A percentile compares a stretch with the other conserved stretches of the same genome.
Conservation (phyloP, 768 basidiomycete genomes). For the Auriscalpium microsporum region DNA sequence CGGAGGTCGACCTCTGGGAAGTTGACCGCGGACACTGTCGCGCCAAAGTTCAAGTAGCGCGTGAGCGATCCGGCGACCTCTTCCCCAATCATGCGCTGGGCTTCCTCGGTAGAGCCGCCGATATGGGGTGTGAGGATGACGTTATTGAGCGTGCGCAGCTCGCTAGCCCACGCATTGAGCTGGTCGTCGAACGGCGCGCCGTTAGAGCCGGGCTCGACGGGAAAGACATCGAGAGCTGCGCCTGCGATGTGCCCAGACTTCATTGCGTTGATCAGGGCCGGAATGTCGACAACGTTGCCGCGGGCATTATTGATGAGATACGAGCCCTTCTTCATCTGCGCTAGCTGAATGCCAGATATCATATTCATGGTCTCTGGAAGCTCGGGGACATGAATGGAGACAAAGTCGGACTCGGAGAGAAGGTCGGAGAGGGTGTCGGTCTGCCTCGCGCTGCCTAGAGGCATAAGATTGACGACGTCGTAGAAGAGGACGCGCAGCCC, state of each 20-base stretch:
- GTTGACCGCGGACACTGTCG: conserved; percentile 90
- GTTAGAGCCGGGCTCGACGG: conserved; percentile 86
- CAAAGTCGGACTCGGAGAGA: conserved; percentile 78
- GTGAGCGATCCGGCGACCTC: conserved; percentile 82
- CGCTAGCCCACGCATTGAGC: conserved; percentile 76
- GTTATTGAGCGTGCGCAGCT: conserved; percentile 72
- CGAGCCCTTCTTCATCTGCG: conserved; percentile 89
- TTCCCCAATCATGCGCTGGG: conserved; percentile 93
- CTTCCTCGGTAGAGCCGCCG: conserved; percentile 98
- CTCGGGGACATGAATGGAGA: conserved; percentile 95
- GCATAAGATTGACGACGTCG: conserved; percentile 96
- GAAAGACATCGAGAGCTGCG: conserved; percentile 91
- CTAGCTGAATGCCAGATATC: conserved; percentile 70
- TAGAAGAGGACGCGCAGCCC: conserved; percentile 94
- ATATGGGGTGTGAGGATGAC: conserved; percentile 98
- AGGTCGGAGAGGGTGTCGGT: conserved; percentile 71
- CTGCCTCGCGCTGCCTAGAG: conserved; percentile 88
- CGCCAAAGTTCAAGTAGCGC: conserved; percentile 89
- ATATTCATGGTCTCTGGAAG: conserved; percentile 92
- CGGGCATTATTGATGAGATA: conserved; percentile 99
- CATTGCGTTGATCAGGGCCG: conserved; percentile 74
- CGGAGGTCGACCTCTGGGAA: conserved; percentile 98
- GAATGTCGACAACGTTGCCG: conserved; percentile 91
- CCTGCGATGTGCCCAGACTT: conserved; percentile 85
- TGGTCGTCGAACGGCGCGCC: conserved; percentile 85